Evolutionary conservation across 2,329 filamentous ascomycete species (phyloP).

Genomic region (Pseudocercospora ulei): DNA sequence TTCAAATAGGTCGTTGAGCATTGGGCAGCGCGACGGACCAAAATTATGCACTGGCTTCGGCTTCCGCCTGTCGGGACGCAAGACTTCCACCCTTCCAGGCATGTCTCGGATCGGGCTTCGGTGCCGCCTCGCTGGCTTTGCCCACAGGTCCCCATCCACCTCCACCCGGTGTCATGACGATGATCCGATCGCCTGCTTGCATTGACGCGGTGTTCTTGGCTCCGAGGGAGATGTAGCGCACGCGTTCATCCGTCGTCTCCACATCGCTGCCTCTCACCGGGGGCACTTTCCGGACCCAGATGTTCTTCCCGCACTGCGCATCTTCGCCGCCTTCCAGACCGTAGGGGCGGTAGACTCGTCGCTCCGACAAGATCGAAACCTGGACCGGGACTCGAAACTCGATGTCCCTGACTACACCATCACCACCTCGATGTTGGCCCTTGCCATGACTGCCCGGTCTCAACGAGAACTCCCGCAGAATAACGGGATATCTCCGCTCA

Average conservation of each 20-base stretch:
- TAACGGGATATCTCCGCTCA: slow-evolving; percentile 64
- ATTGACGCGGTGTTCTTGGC: slow-evolving; percentile 72
- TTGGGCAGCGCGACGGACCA: no score
- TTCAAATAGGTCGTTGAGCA: no score
- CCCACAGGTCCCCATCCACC: slow-evolving; percentile 63
- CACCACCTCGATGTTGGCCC: slow-evolving; percentile 60
- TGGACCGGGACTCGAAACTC: slow-evolving; percentile 71
- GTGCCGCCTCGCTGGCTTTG: slow-evolving; percentile 43
- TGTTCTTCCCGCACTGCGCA: slow-evolving; percentile 67
- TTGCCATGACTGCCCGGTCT: slow-evolving; percentile 53
- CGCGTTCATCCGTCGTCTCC: slow-evolving; percentile 25
- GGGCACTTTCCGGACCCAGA: slow-evolving; percentile 68
- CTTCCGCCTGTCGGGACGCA: slow-evolving; percentile 47
- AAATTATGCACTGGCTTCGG: slow-evolving; percentile 40
- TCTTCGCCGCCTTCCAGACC: slow-evolving; percentile 75
- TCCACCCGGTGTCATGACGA: slow-evolving; percentile 67
- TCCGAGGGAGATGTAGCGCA: slow-evolving; percentile 60
- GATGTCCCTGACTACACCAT: slow-evolving; percentile 68
- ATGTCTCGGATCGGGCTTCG: slow-evolving; percentile 48
- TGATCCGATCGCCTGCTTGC: slow-evolving; percentile 66
- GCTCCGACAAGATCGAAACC: slow-evolving; percentile 67
- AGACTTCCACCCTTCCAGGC: slow-evolving; percentile 54
- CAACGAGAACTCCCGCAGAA: slow-evolving; percentile 61
- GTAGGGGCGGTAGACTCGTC: slow-evolving; percentile 67
- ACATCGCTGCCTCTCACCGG: slow-evolving; percentile 31